These are phyloP conservation scores for Arthonia radiata DNA, from an alignment of 495 filamentous ascomycete genomes.

Conservation along the genomic window DNA sequence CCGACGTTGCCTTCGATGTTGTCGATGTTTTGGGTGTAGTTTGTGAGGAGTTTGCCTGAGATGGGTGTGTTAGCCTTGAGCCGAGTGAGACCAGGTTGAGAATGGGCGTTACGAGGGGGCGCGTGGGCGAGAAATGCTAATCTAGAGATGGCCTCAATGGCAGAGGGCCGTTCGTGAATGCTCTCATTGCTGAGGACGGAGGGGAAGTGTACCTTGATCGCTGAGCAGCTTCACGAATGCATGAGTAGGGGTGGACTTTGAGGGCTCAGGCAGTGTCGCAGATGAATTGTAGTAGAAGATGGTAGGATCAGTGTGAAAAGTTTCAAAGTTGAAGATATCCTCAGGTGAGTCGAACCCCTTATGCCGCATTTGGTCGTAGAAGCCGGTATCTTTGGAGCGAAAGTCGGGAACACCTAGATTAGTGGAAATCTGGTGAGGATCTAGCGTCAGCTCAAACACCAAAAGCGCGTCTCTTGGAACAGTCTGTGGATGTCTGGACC, in stretches of 20 bases:
- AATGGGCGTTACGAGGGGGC: too few relatives aligned
- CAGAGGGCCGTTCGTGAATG: too few relatives aligned
- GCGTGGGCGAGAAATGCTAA: too few relatives aligned
- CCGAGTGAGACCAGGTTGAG: too few relatives aligned
- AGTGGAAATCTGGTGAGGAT: constrained; percentile 38
- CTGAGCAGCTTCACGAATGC: constrained; percentile 90
- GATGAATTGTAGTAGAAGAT: constrained; percentile 85
- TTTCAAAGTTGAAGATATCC: constrained; percentile 75
- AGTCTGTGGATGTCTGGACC: constrained; percentile 4
- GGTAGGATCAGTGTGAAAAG: constrained; percentile 56
- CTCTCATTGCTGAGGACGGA: too few relatives aligned
- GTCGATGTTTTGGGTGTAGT: constrained; percentile 98
- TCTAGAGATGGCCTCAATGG: too few relatives aligned
- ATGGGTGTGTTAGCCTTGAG: too few relatives aligned
- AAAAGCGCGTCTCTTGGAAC: too few relatives aligned
- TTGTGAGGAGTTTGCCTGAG: constrained; percentile 78
- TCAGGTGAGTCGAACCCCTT: constrained; percentile 63
- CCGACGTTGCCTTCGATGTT: constrained; percentile 82
- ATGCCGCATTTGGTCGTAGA: constrained; percentile 66
- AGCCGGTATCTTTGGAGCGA: constrained; percentile 56
- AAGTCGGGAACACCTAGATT: constrained; percentile 82
- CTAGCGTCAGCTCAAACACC: not conserved
- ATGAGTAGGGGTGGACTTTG: constrained; percentile 70
- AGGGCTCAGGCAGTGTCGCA: constrained; percentile 58
- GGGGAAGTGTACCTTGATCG: too few relatives aligned